Base-by-base conservation (phyloP, 106 monocot species). In the Narthecium ossifragum region DNA sequence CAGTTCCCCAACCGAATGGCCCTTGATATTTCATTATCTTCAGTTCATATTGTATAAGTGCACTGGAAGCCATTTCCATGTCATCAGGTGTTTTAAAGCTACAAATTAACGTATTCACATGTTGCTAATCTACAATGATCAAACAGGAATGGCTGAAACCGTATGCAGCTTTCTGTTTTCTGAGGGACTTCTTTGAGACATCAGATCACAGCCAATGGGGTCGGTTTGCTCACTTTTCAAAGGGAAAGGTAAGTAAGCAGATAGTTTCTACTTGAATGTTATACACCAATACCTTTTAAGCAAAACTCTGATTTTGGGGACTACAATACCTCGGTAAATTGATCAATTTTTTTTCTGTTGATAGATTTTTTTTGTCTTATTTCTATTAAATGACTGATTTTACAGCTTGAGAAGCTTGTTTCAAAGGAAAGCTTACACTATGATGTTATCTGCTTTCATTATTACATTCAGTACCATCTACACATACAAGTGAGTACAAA, bases 141-240 rank as follows among this genome's bases (percentile, higher is more conserved):
- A 34, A 68, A 51, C 68, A 93, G 93, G 81, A 93, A 41, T 93
- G 93, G 93, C 72, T 93, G 66, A 88, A 74, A 64, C 88, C 93
- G 21, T 93, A 85, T 77, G 85, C 88, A 61, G 82, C 85, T 26
- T 93, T 93, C 74, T 85, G 93, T 65, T 89, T 82, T 61, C 40
- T 89, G 64, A 70, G 82, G 53, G 93, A 93, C 67, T 93, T 93
- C 45, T 93, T 93, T 73, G 93, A 88, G 63, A 93, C 88, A 64
- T 85, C 93, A 52, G 93, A 93, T 72, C 93, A 88, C 62, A 85
- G 61, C 61, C 88, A 93, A 53, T 93, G 93, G 93, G 93, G 92
- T 9, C 65, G 80, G 2, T 93, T 82, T 82, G 59, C 82, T 65
- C 70, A 79, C 34, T 82, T 78, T 74, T 88, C 88, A 2, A 75